Evolutionary conservation across 2,329 filamentous ascomycete genomes (phyloP).

Genomic region (Botrytis cinerea): DNA sequence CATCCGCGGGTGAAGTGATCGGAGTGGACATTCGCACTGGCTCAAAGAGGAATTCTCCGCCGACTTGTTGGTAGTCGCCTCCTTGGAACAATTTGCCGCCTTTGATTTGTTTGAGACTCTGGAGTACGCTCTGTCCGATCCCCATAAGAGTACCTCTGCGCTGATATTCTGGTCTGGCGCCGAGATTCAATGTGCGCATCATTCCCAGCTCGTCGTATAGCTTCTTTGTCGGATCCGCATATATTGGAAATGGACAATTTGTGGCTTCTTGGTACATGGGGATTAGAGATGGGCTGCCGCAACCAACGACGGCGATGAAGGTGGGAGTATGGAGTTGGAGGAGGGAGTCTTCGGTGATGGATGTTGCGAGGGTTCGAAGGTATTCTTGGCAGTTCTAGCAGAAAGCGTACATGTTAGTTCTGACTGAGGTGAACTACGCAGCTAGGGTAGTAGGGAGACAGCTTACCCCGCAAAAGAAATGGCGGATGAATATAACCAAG

Average conservation of each 20-base stretch:
- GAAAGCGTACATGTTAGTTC: background rate
- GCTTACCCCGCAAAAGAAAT: conserved; percentile 45
- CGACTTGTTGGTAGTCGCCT: conserved; percentile 55
- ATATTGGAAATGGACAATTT: conserved; percentile 55
- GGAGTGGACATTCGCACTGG: conserved; percentile 37
- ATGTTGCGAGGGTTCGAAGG: conserved; percentile 38
- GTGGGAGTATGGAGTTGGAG: conserved; percentile 40
- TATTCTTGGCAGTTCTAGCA: conserved; percentile 44
- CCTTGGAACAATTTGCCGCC: conserved; percentile 49
- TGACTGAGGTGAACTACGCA: background rate
- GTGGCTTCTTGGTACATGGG: conserved; percentile 52
- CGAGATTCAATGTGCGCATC: conserved; percentile 51
- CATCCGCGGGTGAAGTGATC: conserved; percentile 26
- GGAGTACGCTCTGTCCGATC: conserved; percentile 45
- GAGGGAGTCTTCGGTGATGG: conserved; percentile 39
- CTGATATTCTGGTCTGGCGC: conserved; percentile 53
- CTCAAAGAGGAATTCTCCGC: conserved; percentile 45
- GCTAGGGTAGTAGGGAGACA: background rate
- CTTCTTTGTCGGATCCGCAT: conserved; percentile 55
- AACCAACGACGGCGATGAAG: conserved; percentile 55
- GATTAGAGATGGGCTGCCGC: conserved; percentile 57
- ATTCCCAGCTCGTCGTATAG: conserved; percentile 58
- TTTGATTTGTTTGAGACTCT: conserved; percentile 47
- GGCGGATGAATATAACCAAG: conserved; percentile 43
- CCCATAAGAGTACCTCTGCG: conserved; percentile 44